Percentiles rank a stretch among this genome's conserved stretches.
phyloP scores from a whole-genome alignment of 768 basidiomycete genomes.

The Leccinum subgranulosum region DNA sequence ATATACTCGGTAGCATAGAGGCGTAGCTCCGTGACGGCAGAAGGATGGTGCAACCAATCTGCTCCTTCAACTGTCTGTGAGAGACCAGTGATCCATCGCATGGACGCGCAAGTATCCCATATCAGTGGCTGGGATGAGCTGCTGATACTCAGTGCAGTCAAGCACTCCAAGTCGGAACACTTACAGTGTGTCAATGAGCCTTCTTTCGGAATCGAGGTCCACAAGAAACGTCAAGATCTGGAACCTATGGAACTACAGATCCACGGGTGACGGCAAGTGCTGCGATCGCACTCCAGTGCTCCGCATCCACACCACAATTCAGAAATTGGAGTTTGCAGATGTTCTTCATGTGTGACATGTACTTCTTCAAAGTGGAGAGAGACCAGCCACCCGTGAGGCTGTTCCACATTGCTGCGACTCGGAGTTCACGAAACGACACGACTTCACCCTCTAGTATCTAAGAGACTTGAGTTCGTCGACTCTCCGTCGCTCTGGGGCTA shows the following conservation, averaged over 20 bases:
- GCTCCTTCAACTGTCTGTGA: too few species aligned
- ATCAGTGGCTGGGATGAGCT: too few species aligned
- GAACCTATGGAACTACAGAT: neutral
- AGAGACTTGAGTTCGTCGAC: neutral
- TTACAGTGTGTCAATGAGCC: neutral
- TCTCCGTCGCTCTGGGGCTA: neutral
- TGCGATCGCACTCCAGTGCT: neutral
- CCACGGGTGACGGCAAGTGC: neutral
- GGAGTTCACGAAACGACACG: neutral
- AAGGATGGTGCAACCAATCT: too few species aligned
- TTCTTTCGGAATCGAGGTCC: neutral
- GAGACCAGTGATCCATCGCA: too few species aligned
- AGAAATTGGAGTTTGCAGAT: neutral
- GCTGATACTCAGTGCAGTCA: neutral
- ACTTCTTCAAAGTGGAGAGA: neutral
- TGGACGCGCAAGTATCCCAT: too few species aligned
- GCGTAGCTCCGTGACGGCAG: too few species aligned
- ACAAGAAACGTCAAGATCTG: neutral
- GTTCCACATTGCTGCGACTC: too few species aligned
- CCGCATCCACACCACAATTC: neutral
- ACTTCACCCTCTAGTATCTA: neutral
- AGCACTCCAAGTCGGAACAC: neutral
- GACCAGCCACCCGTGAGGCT: neutral
- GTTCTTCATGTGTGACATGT: neutral
- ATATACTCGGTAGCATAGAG: too few species aligned